Base-by-base conservation (phyloP, 371 early-diverging fungal genomes). In the Mucor indicus region DNA sequence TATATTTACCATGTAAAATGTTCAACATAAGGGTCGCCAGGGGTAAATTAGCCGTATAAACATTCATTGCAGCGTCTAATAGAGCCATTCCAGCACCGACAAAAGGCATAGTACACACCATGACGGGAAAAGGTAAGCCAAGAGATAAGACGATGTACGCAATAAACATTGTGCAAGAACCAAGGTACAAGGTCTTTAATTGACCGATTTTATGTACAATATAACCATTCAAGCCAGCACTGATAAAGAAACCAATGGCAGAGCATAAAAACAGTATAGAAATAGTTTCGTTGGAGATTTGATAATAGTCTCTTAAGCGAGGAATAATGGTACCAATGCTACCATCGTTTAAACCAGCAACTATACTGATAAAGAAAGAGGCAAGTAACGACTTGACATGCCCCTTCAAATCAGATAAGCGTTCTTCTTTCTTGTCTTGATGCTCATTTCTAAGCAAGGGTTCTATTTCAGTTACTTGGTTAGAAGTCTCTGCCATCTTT, bases 271-370 rank as follows among this genome's bases (percentile, higher is more conserved):
- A 62, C 7, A 67, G 37, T 4, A 55, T 11, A 1, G 67, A 62
- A 11, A 67, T 42, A 11, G 59, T 52, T 29, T 55, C 62, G n/a
- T 67, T 60, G 11, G 58, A 33, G 10, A 67, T 43, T 30, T 23
- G 32, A 46, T 67, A 67, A 12, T 59, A 56, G 2, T 50, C 19
- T 29, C 56, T 58, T 13, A 67, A 16, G 8, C 55, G 29, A 40
- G 67, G 67, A 29, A 67, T 58, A 27, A 67, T 62, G 9, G 60
- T 48, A 19, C 63, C 67, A 17, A 67, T 29, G 32, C 50, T 56
- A 32, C 67, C 67, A 46, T 67, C 67, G 24, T 67, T 62, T 4
- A 67, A 32, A 20, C 67, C 67, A 35, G 55, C 55, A 15, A 64
- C 39, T 2, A 60, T 45, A n/a, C 44, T 42, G n/a, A 64, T 59